Percentiles rank a stretch among this genome's conserved stretches.
Conservation (phyloP, 2,329 filamentous ascomycete species). For the Dactylellina parvicollis region DNA sequence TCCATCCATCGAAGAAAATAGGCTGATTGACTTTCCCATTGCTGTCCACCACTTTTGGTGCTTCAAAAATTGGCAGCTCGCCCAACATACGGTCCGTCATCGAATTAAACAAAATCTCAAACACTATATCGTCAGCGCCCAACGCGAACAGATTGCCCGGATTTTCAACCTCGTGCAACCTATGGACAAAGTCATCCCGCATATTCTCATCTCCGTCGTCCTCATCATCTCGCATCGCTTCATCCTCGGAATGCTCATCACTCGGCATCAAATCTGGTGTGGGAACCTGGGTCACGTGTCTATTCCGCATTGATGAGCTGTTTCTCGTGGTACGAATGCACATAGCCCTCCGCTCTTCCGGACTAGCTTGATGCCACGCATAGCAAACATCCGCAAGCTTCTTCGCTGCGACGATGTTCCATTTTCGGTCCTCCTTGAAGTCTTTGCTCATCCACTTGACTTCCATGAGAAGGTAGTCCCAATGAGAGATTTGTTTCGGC, state of each 20-base stretch:
- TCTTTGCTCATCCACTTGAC: conserved; percentile 99
- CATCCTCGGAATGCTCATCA: conserved; percentile 63
- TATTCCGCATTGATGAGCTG: conserved; percentile 56
- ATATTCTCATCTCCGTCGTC: conserved; percentile 60
- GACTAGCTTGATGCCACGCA: conserved; percentile 76
- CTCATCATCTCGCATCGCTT: conserved; percentile 60
- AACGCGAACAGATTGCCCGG: conserved; percentile 85
- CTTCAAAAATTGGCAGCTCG: conserved; percentile 82
- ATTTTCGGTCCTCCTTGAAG: conserved; percentile 91
- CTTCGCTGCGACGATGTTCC: conserved; percentile 84
- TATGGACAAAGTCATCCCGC: conserved; percentile 53
- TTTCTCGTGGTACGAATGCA: conserved; percentile 67
- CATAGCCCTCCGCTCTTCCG: conserved; percentile 72
- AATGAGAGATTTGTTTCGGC: conserved; percentile 77
- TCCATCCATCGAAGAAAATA: conserved; percentile 47
- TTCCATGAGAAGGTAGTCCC: conserved; percentile 86
- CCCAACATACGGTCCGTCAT: conserved; percentile 79
- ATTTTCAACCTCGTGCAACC: conserved; percentile 55
- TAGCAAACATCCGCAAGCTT: conserved; percentile 84
- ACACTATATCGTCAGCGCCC: conserved; percentile 82
- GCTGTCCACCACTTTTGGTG: conserved; percentile 61
- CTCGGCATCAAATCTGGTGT: conserved; percentile 76
- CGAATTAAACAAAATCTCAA: conserved; percentile 77
- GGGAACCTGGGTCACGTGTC: conserved; percentile 57
- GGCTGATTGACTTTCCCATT: conserved; percentile 10